These are phyloP conservation scores for Auricularia cornea DNA, from an alignment of 768 basidiomycete species.

Conservation along the genomic window DNA sequence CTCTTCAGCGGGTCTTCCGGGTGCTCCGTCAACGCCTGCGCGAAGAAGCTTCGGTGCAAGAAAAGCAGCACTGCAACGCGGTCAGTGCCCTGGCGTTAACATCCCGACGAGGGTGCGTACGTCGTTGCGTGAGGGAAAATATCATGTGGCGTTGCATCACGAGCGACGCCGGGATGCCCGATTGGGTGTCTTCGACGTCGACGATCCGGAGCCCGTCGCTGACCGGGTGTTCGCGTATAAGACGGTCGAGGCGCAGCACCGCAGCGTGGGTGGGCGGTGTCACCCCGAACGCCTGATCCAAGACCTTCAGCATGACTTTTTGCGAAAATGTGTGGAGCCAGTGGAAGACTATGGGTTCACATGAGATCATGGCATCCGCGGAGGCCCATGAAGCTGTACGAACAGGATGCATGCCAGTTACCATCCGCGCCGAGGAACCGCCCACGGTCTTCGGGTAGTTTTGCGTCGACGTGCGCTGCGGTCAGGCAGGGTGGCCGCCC, in stretches of 20 bases:
- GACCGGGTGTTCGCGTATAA: neutral
- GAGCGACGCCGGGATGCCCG: conserved; percentile 17
- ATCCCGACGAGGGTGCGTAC: neutral
- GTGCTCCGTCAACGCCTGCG: conserved; percentile 57
- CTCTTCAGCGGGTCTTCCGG: conserved; percentile 62
- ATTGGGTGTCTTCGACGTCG: neutral
- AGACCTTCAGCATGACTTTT: conserved; percentile 53
- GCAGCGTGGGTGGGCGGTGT: conserved; percentile 63
- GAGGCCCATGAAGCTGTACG: no score
- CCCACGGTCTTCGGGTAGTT: conserved; percentile 43
- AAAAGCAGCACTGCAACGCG: conserved; percentile 49
- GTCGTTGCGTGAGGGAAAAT: conserved; percentile 28
- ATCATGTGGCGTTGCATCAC: conserved; percentile 61
- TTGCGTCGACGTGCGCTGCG: conserved; percentile 56
- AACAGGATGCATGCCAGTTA: no score
- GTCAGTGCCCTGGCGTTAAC: neutral
- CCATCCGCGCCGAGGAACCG: conserved; percentile 20
- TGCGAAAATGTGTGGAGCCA: conserved; percentile 69
- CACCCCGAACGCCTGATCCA: conserved; percentile 65
- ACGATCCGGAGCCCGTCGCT: neutral
- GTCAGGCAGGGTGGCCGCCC: conserved; percentile 63
- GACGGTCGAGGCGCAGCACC: conserved; percentile 46
- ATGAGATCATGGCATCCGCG: no score
- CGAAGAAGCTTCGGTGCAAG: conserved; percentile 70
- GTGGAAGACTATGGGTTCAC: conserved; percentile 39